Evolutionary conservation across 352 stramenopile species (phyloP).

Genomic region (Phytophthora podocarpi): DNA sequence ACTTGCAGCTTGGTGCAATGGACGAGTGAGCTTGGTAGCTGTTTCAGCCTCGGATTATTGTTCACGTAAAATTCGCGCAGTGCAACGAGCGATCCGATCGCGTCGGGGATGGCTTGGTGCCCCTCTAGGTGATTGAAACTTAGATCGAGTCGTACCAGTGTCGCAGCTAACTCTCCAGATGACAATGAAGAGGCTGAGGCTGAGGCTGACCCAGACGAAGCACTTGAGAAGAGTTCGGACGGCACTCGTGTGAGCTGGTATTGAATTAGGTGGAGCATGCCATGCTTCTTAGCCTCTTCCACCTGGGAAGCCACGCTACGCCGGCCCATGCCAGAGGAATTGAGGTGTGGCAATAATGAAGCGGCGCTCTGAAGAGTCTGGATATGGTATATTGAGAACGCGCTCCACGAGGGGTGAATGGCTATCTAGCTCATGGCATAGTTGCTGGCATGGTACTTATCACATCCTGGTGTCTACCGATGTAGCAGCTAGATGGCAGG

Average conservation of each 20-base stretch:
- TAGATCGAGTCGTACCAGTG: slow-evolving; percentile 78
- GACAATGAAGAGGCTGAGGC: slow-evolving; percentile 15
- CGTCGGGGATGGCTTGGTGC: slow-evolving; percentile 47
- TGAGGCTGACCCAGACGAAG: slow-evolving; percentile 13
- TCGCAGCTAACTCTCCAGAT: slow-evolving; percentile 32
- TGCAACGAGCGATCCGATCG: slow-evolving; percentile 52
- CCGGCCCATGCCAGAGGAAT: slow-evolving; percentile 31
- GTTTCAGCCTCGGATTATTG: slow-evolving; percentile 72
- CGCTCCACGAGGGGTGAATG: background rate
- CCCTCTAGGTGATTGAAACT: slow-evolving; percentile 77
- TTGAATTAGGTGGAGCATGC: slow-evolving; percentile 62
- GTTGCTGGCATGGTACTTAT: background rate
- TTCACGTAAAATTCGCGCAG: slow-evolving; percentile 88
- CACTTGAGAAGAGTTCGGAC: slow-evolving; percentile 35
- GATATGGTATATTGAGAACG: slow-evolving; percentile 25
- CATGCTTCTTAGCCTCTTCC: slow-evolving; percentile 62
- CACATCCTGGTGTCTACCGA: too few relatives aligned
- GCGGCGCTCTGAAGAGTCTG: slow-evolving; percentile 30
- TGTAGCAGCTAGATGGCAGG: slow-evolving; percentile 80
- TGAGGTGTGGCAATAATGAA: slow-evolving; percentile 18
- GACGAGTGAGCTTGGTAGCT: slow-evolving; percentile 57
- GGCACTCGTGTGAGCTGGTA: slow-evolving; percentile 50
- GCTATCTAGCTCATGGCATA: background rate
- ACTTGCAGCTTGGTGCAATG: slow-evolving; percentile 72
- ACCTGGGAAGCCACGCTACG: slow-evolving; percentile 55